Conservation (phyloP, 352 stramenopile species). For the Phytophthora pseudosyringae region DNA sequence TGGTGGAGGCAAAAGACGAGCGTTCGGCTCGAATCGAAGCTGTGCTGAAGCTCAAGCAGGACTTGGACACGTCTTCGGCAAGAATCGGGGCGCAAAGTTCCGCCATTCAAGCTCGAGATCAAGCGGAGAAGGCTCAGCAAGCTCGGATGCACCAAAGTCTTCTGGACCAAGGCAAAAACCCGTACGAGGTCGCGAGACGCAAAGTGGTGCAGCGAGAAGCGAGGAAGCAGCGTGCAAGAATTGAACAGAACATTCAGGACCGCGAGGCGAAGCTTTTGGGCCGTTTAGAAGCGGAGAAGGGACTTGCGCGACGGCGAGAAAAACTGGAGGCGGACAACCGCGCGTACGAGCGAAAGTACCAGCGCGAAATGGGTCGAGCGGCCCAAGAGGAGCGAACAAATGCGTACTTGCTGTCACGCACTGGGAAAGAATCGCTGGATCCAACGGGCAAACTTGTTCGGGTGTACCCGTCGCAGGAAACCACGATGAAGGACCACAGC, state of each 20-base stretch:
- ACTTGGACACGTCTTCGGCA: conserved; percentile 54
- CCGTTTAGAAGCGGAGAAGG: conserved; percentile 61
- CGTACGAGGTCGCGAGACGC: conserved; percentile 72
- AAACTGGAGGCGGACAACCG: conserved; percentile 47
- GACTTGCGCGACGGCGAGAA: conserved; percentile 42
- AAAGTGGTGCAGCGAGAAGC: conserved; percentile 50
- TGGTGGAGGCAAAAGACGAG: conserved; percentile 35
- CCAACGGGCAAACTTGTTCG: conserved; percentile 66
- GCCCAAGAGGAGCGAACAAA: conserved; percentile 61
- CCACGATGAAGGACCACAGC: conserved; percentile 67
- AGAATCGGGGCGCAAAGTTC: conserved; percentile 59
- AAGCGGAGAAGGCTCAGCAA: conserved; percentile 42
- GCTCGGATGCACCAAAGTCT: conserved; percentile 54
- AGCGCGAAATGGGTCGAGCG: conserved; percentile 67
- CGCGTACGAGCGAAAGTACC: conserved; percentile 71
- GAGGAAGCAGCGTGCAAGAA: conserved; percentile 37
- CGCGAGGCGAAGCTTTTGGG: conserved; percentile 60
- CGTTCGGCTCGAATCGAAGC: conserved; percentile 51
- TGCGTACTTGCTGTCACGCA: conserved; percentile 61
- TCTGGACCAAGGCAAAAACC: conserved; percentile 75
- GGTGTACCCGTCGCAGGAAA: conserved; percentile 78
- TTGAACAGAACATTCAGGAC: conserved; percentile 61
- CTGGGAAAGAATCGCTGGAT: conserved; percentile 65
- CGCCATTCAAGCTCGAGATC: conserved; percentile 27
- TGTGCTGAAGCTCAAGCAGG: conserved; percentile 65